Evolutionary conservation across 768 basidiomycete genomes (phyloP).

Genomic region (Trametes cinnabarina): DNA sequence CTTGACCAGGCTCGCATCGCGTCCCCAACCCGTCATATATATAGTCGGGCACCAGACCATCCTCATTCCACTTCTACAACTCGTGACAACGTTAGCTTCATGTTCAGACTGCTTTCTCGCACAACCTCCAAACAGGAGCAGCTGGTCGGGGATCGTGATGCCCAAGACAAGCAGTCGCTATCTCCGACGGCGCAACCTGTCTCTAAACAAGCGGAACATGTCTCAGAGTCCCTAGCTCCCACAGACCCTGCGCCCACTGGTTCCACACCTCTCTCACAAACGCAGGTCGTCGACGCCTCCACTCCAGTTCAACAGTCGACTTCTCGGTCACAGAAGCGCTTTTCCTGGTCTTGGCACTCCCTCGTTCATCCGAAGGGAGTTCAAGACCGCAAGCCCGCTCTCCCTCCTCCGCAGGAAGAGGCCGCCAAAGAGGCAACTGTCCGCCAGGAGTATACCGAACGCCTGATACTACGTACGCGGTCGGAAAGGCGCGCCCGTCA

Average conservation of each 20-base stretch:
- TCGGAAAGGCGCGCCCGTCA: slow-evolving; percentile 62
- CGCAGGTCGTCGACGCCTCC: background rate
- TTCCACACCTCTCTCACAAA: background rate
- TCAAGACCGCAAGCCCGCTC: slow-evolving; percentile 12
- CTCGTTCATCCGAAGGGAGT: slow-evolving; percentile 12
- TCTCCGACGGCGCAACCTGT: background rate
- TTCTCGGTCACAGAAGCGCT: slow-evolving; percentile 8
- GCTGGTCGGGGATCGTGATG: background rate
- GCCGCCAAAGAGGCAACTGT: slow-evolving; percentile 6
- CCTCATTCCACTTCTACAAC: no score
- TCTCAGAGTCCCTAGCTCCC: no score
- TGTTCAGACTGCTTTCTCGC: background rate
- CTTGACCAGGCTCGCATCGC: no score
- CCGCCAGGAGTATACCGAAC: slow-evolving; percentile 13
- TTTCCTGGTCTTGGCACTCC: slow-evolving; percentile 17
- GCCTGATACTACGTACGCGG: slow-evolving; percentile 24
- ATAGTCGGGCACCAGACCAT: no score
- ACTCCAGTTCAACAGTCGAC: background rate
- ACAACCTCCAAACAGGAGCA: background rate
- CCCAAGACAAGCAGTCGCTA: background rate
- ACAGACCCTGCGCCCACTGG: background rate
- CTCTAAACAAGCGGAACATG: background rate
- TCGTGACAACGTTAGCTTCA: background rate
- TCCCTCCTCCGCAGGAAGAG: slow-evolving; percentile 7
- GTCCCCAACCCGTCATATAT: background rate